Evolutionary conservation across 805 yeast genomes (phyloP).

Genomic region (Candida quercuum): DNA sequence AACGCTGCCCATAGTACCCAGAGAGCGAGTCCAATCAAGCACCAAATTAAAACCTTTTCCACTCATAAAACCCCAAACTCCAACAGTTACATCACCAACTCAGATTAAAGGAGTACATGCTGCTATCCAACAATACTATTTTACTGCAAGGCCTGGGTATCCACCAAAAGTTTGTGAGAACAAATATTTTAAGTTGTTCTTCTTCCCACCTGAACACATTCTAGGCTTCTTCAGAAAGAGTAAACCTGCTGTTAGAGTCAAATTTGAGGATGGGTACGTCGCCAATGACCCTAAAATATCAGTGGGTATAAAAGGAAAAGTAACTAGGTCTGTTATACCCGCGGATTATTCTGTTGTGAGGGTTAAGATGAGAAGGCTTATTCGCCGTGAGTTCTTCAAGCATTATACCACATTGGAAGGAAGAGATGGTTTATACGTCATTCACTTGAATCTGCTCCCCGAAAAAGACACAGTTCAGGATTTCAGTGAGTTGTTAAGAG

Average conservation of each 20-base stretch:
- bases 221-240: slow-evolving; percentile 18
- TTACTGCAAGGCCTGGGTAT: not conserved
- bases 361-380: slow-evolving; percentile 10
- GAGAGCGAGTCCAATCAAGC: no score
- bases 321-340: slow-evolving; percentile 13
- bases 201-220: slow-evolving; percentile 19
- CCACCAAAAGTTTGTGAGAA: not conserved
- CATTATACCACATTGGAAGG: slow-evolving; percentile 5
- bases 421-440: slow-evolving; percentile 19
- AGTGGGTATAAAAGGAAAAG: slow-evolving; percentile 2
- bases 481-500: not conserved
- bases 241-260: slow-evolving; percentile 18
- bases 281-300: slow-evolving; percentile 12
- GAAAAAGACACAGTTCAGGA: not conserved
- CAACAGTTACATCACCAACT: not conserved
- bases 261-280: slow-evolving; percentile 11
- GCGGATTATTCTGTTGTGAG: slow-evolving; percentile 16
- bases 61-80: not conserved
- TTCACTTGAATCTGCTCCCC: slow-evolving; percentile 15
- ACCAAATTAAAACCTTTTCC: not conserved
- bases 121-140: not conserved
- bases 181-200: slow-evolving; percentile 11
- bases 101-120: not conserved
- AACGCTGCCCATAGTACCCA: no score
- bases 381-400: slow-evolving; percentile 10